Evolutionary conservation across 1,284 basidiomycete genomes (phyloP).

Genomic region (Rhodotorula sp.): DNA sequence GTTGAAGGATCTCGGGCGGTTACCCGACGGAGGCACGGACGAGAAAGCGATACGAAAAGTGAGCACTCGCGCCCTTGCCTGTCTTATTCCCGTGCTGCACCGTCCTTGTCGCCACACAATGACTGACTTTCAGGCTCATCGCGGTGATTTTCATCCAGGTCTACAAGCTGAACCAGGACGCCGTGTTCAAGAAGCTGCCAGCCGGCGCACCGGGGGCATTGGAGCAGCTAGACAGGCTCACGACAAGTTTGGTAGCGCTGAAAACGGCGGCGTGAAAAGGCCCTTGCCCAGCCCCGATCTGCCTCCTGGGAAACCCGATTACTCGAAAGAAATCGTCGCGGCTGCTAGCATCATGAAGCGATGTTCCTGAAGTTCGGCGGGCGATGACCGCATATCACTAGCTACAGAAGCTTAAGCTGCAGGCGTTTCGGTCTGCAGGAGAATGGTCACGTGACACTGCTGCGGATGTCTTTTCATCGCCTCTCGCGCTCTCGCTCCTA

Average conservation of each 20-base stretch:
- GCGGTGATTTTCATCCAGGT: conserved; percentile 44
- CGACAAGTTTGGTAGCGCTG: conserved; percentile 72
- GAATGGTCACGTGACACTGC: no score
- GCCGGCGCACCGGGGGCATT: conserved; percentile 52
- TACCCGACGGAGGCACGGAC: conserved; percentile 44
- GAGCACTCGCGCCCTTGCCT: conserved; percentile 31
- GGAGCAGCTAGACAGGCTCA: conserved; percentile 61
- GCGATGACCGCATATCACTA: no score
- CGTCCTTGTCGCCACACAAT: background rate
- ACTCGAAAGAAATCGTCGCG: no score
- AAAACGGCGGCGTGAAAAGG: conserved; percentile 60
- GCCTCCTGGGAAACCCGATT: no score
- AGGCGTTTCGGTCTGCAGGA: no score
- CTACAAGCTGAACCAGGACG: conserved; percentile 67
- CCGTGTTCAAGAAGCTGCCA: conserved; percentile 52
- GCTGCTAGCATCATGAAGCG: no score
- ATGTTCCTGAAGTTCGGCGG: no score
- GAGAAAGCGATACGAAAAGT: conserved; percentile 66
- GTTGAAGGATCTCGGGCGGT: conserved; percentile 48
- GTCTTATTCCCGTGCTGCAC: background rate
- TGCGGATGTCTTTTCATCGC: no score
- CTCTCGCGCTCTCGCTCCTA: no score
- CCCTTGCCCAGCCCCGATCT: no score
- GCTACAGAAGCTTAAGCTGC: no score
- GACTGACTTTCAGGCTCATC: background rate